Base-by-base conservation (phyloP, 345 rosid species). In the Moricandia arvensis region DNA sequence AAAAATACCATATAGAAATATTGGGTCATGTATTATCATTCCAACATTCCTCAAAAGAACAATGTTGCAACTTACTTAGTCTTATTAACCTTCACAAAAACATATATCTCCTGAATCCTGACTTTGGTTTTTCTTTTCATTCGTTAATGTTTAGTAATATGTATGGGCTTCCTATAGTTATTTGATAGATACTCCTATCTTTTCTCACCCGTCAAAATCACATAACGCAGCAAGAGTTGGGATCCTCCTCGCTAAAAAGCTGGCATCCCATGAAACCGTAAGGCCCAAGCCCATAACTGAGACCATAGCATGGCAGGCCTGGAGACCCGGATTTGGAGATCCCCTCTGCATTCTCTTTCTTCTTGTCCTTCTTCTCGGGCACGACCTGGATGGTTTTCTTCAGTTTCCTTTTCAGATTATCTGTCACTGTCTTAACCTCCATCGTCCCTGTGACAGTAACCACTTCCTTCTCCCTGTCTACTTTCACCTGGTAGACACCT, bases 371-470 rank as follows among this genome's bases (percentile, higher is more conserved):
- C 65, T 90, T 89, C 12, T 89, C 88, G 5, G 88, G 92, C 77
- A 92, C 82, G 17, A 86, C 80, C 62, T 86, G 83, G 5, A 88
- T 90, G 0, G 73, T 24, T 70, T 84, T 79, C 84, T 85, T 95
- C 57, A 92, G 85, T 72, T 76, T 90, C 37, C 82, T 84, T 84
- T 76, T 82, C 69, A 95, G 34, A 31, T 27, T 38, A 37, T 83
- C 89, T 0, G 77, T 63, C 80, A 95, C 62, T 24, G 79, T 83
- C 65, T 90, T 85, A 1, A 79, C 83, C 35, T 92, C 96, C 93
- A 92, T 88, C 0, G 86, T 82, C 37, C 97, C 99, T 2, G 73
- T 95, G 29, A 92, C 93, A 9, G 86, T 83, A 45, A 89, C 88
- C 79, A 80, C 30, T 34, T 89, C 93, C 77, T 87, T 95, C 73